These are phyloP conservation scores for Fusarium anthophilum DNA, from an alignment of 2,329 filamentous ascomycete species.

Conservation along the genomic window DNA sequence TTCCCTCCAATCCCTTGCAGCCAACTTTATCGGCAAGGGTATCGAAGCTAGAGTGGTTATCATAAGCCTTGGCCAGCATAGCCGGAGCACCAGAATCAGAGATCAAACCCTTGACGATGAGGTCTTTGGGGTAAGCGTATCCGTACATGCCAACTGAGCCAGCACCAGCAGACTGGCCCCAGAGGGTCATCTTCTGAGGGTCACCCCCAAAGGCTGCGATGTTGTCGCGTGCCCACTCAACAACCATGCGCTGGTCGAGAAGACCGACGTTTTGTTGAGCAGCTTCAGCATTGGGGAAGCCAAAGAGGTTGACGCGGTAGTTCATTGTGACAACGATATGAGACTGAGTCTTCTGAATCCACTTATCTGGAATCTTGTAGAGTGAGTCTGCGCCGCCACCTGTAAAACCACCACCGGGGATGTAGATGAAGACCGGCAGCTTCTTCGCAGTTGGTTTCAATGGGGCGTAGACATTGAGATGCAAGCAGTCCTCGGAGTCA, in stretches of 20 bases:
- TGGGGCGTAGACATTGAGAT: constrained; percentile 12
- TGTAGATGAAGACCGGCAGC: constrained; percentile 10
- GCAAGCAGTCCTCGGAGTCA: constrained; percentile 11
- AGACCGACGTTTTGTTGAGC: constrained; percentile 6
- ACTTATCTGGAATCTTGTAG: constrained; percentile 10
- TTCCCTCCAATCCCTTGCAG: not conserved
- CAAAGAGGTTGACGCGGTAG: constrained; percentile 14
- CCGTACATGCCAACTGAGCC: constrained; percentile 19
- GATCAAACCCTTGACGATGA: constrained; percentile 6
- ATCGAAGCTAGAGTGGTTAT: constrained; percentile 7
- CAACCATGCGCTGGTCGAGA: constrained; percentile 15
- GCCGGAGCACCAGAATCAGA: not conserved
- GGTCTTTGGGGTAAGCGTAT: constrained; percentile 3
- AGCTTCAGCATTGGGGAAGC: constrained; percentile 4
- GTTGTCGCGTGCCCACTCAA: constrained; percentile 13
- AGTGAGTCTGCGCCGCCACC: constrained; percentile 5
- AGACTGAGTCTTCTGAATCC: constrained; percentile 11
- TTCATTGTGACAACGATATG: constrained; percentile 15
- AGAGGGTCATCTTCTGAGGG: not conserved
- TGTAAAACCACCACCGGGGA: constrained; percentile 7
- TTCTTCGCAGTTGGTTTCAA: not conserved
- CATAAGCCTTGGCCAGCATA: constrained; percentile 2
- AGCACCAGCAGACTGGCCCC: constrained; percentile 14
- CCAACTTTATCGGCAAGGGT: constrained; percentile 1
- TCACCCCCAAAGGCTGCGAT: not conserved